Conservation (phyloP, 2,329 filamentous ascomycete genomes). For the Cytospora schulzeri region DNA sequence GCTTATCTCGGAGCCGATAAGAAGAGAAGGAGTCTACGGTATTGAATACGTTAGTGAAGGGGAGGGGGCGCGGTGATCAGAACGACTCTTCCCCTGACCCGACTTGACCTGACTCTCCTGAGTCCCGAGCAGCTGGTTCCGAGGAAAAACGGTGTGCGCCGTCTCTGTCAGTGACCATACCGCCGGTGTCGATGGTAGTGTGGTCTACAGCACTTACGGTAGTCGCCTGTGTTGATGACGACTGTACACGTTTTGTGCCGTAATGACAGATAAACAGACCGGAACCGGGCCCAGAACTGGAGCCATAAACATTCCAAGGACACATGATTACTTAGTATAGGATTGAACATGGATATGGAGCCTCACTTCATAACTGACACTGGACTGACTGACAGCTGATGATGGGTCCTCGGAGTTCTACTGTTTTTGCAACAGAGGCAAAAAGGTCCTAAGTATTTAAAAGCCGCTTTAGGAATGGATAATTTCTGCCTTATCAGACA, state of each 20-base stretch:
- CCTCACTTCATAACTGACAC: too few species aligned
- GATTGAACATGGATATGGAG: too few species aligned
- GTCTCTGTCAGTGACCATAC: constrained; percentile 11
- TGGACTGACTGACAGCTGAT: not conserved
- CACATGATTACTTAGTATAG: too few species aligned
- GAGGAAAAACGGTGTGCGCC: not conserved
- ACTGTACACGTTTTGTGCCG: too few species aligned
- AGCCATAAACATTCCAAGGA: too few species aligned
- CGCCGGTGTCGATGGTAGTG: not conserved
- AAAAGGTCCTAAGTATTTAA: not conserved
- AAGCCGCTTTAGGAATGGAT: not conserved
- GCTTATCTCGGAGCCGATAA: constrained; percentile 19
- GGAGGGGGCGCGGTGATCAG: too few species aligned
- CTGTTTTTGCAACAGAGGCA: not conserved
- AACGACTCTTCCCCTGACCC: not conserved
- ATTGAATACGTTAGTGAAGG: too few species aligned
- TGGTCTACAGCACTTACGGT: not conserved
- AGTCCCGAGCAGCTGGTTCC: not conserved
- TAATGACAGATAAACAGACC: not conserved
- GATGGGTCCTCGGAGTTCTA: not conserved
- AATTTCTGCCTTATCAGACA: constrained; percentile 9
- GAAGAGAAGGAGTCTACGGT: not conserved
- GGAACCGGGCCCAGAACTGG: too few species aligned
- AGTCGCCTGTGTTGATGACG: not conserved
- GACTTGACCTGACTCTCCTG: too few species aligned